Evolutionary conservation across 495 filamentous ascomycete genomes (phyloP), one percentile per base, ranked within the genome.

Genomic region (Oleoguttula mirabilis): DNA sequence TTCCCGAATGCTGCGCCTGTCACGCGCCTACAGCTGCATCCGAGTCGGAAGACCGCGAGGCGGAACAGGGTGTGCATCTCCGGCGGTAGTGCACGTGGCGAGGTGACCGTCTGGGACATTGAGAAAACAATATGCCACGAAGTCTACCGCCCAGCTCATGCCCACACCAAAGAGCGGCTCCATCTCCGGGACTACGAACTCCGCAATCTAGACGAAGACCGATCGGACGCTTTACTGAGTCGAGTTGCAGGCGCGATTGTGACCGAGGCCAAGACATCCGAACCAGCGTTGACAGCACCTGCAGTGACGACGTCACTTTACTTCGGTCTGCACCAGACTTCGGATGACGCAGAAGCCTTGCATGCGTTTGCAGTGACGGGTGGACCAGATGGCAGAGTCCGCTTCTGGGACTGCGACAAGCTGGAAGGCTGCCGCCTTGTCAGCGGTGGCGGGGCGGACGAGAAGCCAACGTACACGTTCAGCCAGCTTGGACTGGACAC

Each of bases 81-180:
- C 1, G 85, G 88, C 21, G 87, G 87, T 15, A 92, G 83, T n/a
- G 79, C 76, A 7, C 77, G 82, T 45, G 84, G 83, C n/a, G 88
- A 96, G 55, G 73, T 99, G 14, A 92, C 85, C 1, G 79, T 92
- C 2, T 99, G 90, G 90, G 92, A 99, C 60, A 67, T 94, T 12
- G 88, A 96, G 55, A 90, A 88, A 56, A 74, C 78, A 15, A 72
- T 79, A 43, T 96, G 92, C 51, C 75, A 85, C 46, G 88, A 95
- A 60, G 78, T 94, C 2, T 96, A 88, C 62, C 79, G 82, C 11
- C 73, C 78, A 4, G 66, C 71, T 8, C 63, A 68, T 25, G 65
- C 61, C 32, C 21, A 31, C 19, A 32, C 12, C 19, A 44, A 39
- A 5, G 31, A 39, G 4, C 50, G 40, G 10, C 34, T 45, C 1